Evolutionary conservation across 768 basidiomycete species (phyloP).

Genomic region (Solioccasus polychromus): DNA sequence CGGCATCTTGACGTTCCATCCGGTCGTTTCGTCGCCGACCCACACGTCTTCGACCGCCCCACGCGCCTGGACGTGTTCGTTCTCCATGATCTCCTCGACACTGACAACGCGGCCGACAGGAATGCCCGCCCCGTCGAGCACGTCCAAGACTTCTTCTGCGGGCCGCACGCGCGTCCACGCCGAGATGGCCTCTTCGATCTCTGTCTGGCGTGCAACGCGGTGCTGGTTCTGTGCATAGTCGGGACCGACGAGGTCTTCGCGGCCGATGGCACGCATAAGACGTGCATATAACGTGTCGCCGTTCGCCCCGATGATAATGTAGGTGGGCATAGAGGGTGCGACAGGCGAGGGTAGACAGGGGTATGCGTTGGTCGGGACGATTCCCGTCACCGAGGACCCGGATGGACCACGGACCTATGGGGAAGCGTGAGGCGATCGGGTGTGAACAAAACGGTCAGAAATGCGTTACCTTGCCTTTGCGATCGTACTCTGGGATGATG

Average conservation of each 20-base stretch:
- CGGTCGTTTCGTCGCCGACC: constrained; percentile 39
- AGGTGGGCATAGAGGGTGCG: constrained; percentile 42
- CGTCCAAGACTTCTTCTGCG: constrained; percentile 50
- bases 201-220: constrained; percentile 40
- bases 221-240: constrained; percentile 43
- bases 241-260: constrained; percentile 57
- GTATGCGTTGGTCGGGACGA: constrained; percentile 74
- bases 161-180: constrained; percentile 53
- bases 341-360: constrained; percentile 53
- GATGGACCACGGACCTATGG: constrained; percentile 64
- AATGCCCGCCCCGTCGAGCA: constrained; percentile 51
- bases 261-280: constrained; percentile 58
- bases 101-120: constrained; percentile 63
- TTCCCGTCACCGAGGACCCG: constrained; percentile 71
- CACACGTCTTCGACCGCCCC: constrained; percentile 59
- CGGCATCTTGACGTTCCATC: constrained; percentile 69
- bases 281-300: constrained; percentile 68
- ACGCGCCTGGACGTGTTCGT: constrained; percentile 52
- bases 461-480: constrained; percentile 58
- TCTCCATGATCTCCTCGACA: constrained; percentile 61
- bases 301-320: constrained; percentile 71
- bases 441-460: not conserved
- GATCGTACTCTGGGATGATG: constrained; percentile 71
- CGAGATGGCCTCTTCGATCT: constrained; percentile 62
- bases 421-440: too few relatives aligned